These are phyloP conservation scores for Heritiera littoralis DNA, from an alignment of 345 rosid genomes.

Conservation along the genomic window DNA sequence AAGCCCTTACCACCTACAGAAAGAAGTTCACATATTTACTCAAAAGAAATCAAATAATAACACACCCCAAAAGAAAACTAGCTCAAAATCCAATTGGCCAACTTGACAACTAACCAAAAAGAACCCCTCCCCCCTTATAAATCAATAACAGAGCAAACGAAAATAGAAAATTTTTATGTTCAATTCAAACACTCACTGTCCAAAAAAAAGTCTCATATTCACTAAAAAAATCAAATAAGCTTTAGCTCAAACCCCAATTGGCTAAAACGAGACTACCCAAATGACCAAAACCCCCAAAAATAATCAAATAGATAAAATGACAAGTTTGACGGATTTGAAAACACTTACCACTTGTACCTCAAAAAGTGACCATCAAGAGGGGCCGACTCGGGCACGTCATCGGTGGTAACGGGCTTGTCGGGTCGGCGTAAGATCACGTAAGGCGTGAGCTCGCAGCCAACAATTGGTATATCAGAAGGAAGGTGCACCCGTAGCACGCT, in stretches of 20 bases:
- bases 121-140: background rate
- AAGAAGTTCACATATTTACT: background rate
- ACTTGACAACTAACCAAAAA: background rate
- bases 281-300: background rate
- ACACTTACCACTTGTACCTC: slow-evolving; percentile 82
- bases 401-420: slow-evolving; percentile 39
- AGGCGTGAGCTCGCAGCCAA: slow-evolving; percentile 96
- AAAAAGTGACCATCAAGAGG: slow-evolving; percentile 82
- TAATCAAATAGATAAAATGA: background rate
- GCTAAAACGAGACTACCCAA: background rate
- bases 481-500: slow-evolving; percentile 90
- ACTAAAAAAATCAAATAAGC: background rate
- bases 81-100: slow-evolving; percentile 2
- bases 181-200: background rate
- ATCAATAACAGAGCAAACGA: background rate
- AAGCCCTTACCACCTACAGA: background rate
- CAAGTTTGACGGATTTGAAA: background rate
- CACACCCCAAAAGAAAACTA: background rate
- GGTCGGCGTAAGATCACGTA: slow-evolving; percentile 63
- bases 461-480: slow-evolving; percentile 96
- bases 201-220: background rate
- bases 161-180: background rate
- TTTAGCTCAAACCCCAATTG: background rate
- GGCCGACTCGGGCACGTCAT: slow-evolving; percentile 80
- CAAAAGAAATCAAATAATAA: background rate